These are phyloP conservation scores for Mesotaenium endlicherianum DNA, from an alignment of 139 green algal species.

Conservation along the genomic window DNA sequence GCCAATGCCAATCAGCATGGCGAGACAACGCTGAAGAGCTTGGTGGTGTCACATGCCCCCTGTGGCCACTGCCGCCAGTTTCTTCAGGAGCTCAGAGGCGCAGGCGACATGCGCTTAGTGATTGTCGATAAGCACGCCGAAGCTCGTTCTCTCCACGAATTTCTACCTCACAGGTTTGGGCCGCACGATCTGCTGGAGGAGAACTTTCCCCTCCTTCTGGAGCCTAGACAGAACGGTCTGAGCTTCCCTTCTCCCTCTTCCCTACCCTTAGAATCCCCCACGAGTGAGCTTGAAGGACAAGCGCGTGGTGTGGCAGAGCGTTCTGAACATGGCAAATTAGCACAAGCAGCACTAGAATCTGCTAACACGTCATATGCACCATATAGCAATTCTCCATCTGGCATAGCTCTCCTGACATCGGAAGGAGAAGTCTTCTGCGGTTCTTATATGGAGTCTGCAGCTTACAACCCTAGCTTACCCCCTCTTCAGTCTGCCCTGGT, in stretches of 20 bases:
- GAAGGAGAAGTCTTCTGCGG: slow-evolving; percentile 43
- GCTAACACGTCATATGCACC: slow-evolving; percentile 56
- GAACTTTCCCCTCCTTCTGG: slow-evolving; percentile 41
- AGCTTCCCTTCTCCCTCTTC: background rate
- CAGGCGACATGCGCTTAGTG: slow-evolving; percentile 20
- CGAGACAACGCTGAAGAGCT: slow-evolving; percentile 34
- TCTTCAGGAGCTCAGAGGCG: slow-evolving; percentile 45
- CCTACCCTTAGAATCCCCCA: background rate
- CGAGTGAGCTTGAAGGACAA: background rate
- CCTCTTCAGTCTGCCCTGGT: slow-evolving; percentile 59
- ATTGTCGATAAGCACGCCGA: slow-evolving; percentile 4
- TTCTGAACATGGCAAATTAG: background rate
- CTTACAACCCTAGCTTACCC: slow-evolving; percentile 59
- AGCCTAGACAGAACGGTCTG: slow-evolving; percentile 35
- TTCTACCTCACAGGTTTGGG: slow-evolving; percentile 57
- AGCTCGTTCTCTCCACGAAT: background rate
- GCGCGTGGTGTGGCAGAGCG: background rate
- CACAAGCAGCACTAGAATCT: slow-evolving; percentile 37
- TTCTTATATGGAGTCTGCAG: slow-evolving; percentile 55
- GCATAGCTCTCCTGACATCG: slow-evolving; percentile 41
- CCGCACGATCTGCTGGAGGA: slow-evolving; percentile 54
- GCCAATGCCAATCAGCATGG: slow-evolving; percentile 36
- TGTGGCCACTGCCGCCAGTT: slow-evolving; percentile 67
- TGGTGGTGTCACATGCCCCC: slow-evolving; percentile 53
- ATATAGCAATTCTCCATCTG: slow-evolving; percentile 52